Base-by-base conservation (phyloP, 768 basidiomycete species). In the Gymnopilus junonius region DNA sequence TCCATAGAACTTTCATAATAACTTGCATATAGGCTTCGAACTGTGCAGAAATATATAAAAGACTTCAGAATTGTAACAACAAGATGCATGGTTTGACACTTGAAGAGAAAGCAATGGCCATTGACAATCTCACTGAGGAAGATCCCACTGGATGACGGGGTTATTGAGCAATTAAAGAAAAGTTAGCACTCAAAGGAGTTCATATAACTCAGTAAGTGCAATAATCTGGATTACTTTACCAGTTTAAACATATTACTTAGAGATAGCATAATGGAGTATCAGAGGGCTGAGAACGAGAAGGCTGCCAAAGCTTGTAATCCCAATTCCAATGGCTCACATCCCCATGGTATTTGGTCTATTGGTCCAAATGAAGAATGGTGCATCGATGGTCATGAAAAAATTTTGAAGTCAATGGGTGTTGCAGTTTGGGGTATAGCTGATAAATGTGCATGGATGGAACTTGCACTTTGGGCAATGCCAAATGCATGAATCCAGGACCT, bases 281-380 rank as follows among this genome's bases (percentile, higher is more conserved):
- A 53, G 6, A 15, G 40, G 1, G 21, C 29, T 3, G 40, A 67
- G 25, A 54, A 71, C 29, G 58, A 63, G 17, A 31, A 15, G 1
- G 55, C 51, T 11, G 43, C 58, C 6, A 64, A 55, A 5, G 60
- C 40, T 39, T 58, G 71, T 4, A 66, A 69, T 45, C 70, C 74
- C 1, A 21, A 11, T 2, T 61, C 69, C 4, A 45, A 61, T 45
- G 71, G 73, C 51, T 51, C 67, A 7, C 73, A 74, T 56, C 34
- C 37, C 11, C 61, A 68, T 53, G 67, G 65, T 1, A 27, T 75
- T 1, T 70, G 62, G 61, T 73, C 69, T 3, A 40, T 64, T 12
- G 71, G 74, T 4, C 73, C 74, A 12, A 73, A 76, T 48, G 71
- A 76, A 39, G 72, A 74, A 54, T 73, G 72, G 73, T 62, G 73